Evolutionary conservation across 306 rosid genomes (phyloP).

Genomic region (Quercus suber): DNA sequence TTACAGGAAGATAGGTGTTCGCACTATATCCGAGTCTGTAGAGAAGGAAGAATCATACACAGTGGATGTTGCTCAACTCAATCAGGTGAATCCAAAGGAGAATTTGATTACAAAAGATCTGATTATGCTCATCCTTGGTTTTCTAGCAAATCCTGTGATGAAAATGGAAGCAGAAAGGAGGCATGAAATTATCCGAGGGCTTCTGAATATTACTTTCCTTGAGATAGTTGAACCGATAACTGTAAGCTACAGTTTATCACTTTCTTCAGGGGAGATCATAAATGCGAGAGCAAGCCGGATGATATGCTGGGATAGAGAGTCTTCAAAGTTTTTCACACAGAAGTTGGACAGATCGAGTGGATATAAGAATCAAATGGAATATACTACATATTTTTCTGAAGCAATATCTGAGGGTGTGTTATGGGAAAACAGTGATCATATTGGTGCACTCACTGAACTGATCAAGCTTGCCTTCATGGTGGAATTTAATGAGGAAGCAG

Average conservation of each 20-base stretch:
- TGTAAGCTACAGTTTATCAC: conserved; percentile 39
- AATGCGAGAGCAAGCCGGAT: conserved; percentile 28
- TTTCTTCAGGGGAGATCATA: conserved; percentile 34
- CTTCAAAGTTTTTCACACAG: conserved; percentile 36
- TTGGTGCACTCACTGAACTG: conserved; percentile 51
- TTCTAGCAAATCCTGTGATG: conserved; percentile 49
- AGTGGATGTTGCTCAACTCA: conserved; percentile 8
- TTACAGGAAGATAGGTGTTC: conserved; percentile 55
- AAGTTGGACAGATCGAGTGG: conserved; percentile 29
- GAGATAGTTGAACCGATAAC: conserved; percentile 39
- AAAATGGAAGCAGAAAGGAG: conserved; percentile 53
- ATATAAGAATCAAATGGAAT: conserved; percentile 30
- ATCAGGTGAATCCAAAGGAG: conserved; percentile 20
- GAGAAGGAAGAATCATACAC: conserved; percentile 33
- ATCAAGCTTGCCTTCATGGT: conserved; percentile 54
- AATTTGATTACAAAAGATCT: conserved; percentile 37
- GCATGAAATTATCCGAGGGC: conserved; percentile 47
- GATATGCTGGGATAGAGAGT: conserved; percentile 47
- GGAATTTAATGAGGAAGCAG: conserved; percentile 49
- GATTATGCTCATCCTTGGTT: conserved; percentile 61
- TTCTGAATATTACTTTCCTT: conserved; percentile 35
- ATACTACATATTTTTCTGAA: conserved; percentile 58
- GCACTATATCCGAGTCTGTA: conserved; percentile 51
- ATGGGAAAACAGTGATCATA: conserved; percentile 45
- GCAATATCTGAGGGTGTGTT: conserved; percentile 54